Percentiles rank a stretch among this genome's conserved stretches.
These are phyloP conservation scores for Limonium bicolor DNA, from an alignment of 148 eudicot species.

Conservation along the genomic window DNA sequence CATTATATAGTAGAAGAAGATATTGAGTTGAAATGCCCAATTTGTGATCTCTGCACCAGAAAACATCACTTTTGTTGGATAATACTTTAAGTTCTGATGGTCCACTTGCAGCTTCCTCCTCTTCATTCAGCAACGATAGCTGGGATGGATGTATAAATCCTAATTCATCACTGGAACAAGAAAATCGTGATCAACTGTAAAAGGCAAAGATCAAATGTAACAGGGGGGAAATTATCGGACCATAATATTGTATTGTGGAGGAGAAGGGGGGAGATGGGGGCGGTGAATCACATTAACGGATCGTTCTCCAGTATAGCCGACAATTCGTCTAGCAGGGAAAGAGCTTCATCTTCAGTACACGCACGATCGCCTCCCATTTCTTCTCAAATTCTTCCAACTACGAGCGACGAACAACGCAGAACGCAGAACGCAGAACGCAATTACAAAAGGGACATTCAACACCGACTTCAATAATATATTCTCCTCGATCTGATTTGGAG, in stretches of 20 bases:
- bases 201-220: neutral
- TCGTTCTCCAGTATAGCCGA: constrained; percentile 23
- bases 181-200: constrained; percentile 3
- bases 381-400: too few species aligned
- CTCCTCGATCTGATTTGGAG: too few species aligned
- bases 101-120: constrained; percentile 11
- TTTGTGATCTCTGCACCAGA: constrained; percentile 74
- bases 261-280: too few species aligned
- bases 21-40: constrained; percentile 60
- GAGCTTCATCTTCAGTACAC: constrained; percentile 14
- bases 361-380: constrained; percentile 7
- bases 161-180: constrained; percentile 57
- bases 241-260: too few species aligned
- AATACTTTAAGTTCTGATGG: constrained; percentile 6
- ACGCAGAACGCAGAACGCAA: too few species aligned
- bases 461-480: too few species aligned
- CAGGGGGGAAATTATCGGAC: neutral
- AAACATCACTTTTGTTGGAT: constrained; percentile 16
- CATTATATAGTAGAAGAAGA: constrained; percentile 49
- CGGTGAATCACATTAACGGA: constrained; percentile 41
- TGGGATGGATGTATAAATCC: constrained; percentile 83
- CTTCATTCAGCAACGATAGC: constrained; percentile 38
- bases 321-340: constrained; percentile 20
- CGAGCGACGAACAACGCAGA: too few species aligned
- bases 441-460: too few species aligned